phyloP scores from a whole-genome alignment of 2,329 filamentous ascomycete species.

The Didymella segeticola region DNA sequence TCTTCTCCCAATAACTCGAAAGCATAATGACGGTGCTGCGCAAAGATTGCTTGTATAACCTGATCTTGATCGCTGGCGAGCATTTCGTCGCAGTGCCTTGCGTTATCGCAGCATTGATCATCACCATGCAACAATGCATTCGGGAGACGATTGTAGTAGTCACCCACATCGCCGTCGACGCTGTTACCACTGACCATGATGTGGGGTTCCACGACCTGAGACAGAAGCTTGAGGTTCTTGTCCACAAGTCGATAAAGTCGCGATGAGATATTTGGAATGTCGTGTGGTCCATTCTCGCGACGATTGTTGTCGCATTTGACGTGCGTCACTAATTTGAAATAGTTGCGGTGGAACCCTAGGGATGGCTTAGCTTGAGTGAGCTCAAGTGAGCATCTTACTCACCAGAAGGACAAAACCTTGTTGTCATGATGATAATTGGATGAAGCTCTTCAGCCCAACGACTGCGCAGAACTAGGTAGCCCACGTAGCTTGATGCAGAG shows the following conservation, averaged over 20 bases:
- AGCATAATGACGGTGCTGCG: constrained; percentile 17
- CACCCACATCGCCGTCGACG: not conserved
- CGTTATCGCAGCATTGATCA: not conserved
- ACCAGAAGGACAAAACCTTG: not conserved
- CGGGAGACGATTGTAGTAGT: not conserved
- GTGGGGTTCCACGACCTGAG: not conserved
- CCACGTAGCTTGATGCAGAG: not conserved
- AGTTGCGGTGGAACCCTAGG: not conserved
- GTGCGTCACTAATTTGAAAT: not conserved
- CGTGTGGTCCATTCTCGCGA: not conserved
- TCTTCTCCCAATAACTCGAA: constrained; percentile 1
- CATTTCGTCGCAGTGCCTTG: constrained; percentile 6
- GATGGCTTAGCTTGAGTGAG: not conserved
- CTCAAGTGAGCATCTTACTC: not conserved
- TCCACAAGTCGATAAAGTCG: not conserved
- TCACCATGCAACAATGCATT: not conserved
- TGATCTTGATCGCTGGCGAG: constrained; percentile 12
- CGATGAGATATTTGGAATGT: not conserved
- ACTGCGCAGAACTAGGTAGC: not conserved
- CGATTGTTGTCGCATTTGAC: not conserved
- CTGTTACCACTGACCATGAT: not conserved
- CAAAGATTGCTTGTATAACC: constrained; percentile 13
- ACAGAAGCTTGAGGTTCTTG: not conserved
- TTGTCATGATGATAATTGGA: not conserved
- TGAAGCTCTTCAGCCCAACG: not conserved